Conservation (phyloP, 768 basidiomycete genomes). For the Trametes coccinea region DNA sequence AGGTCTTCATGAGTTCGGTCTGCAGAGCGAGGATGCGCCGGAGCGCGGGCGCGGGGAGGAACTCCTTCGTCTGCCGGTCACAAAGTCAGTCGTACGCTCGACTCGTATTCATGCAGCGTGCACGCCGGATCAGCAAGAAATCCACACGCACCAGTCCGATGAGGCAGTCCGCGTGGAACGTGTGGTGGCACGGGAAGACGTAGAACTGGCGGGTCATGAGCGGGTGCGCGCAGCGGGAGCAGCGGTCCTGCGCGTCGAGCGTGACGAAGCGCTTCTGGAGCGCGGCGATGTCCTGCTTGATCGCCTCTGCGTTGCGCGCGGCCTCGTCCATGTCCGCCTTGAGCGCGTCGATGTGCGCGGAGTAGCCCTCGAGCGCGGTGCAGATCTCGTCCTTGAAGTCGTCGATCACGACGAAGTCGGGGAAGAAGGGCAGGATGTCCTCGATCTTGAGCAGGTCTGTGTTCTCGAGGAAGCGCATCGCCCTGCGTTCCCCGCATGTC, state of each 20-base stretch:
- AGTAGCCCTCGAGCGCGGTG: constrained; percentile 91
- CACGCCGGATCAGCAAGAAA: too few relatives aligned
- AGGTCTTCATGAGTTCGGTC: constrained; percentile 71
- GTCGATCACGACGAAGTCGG: constrained; percentile 98
- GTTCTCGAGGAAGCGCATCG: constrained; percentile 95
- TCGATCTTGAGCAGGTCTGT: constrained; percentile 96
- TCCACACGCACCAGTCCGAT: constrained; percentile 77
- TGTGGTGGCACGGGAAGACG: constrained; percentile 97
- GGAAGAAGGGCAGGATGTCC: constrained; percentile 99
- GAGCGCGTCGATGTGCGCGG: constrained; percentile 83
- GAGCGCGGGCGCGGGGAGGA: constrained; percentile 76
- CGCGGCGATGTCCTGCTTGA: constrained; percentile 86
- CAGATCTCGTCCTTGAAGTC: constrained; percentile 99
- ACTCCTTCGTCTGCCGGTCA: constrained; percentile 78
- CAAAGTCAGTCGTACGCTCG: constrained; percentile 6
- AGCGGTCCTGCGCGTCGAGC: constrained; percentile 83
- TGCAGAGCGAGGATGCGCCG: constrained; percentile 87
- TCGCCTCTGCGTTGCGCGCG: constrained; percentile 86
- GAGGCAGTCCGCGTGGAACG: constrained; percentile 96
- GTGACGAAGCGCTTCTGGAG: constrained; percentile 90
- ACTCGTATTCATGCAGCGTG: neutral
- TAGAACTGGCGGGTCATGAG: constrained; percentile 93
- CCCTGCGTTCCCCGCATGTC: constrained; percentile 47
- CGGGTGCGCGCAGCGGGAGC: constrained; percentile 74
- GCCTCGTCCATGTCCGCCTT: constrained; percentile 97